phyloP scores from a whole-genome alignment of 1,284 basidiomycete genomes.

The Vanrija sp. region DNA sequence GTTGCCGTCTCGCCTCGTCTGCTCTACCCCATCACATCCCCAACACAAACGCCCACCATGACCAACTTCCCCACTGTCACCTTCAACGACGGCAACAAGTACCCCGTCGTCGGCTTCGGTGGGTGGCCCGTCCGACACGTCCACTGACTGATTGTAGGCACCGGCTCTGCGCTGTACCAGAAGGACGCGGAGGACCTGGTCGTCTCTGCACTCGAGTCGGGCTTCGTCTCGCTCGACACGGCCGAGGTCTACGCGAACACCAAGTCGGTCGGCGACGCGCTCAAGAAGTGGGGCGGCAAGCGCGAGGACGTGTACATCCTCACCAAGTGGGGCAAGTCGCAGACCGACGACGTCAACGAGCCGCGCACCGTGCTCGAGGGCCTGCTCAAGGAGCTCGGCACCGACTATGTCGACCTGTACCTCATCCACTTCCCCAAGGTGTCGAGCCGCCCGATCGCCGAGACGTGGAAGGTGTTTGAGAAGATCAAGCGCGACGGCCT shows the following conservation, averaged over 20 bases:
- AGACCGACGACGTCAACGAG: constrained; percentile 17
- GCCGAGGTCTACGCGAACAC: constrained; percentile 52
- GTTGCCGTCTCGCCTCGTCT: too few species aligned
- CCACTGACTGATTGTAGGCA: constrained; percentile 2
- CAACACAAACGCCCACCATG: constrained; percentile 3
- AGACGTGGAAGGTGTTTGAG: constrained; percentile 67
- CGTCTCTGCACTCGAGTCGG: constrained; percentile 30
- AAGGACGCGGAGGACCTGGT: constrained; percentile 29
- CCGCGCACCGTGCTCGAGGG: constrained; percentile 36
- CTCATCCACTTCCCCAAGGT: constrained; percentile 63
- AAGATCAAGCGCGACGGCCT: constrained; percentile 63
- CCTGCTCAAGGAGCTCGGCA: constrained; percentile 51
- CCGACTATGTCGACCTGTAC: constrained; percentile 63
- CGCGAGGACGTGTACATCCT: constrained; percentile 57
- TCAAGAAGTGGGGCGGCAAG: constrained; percentile 53
- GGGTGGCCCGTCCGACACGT: constrained; percentile 1
- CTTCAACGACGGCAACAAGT: constrained; percentile 34
- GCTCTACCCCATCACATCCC: too few species aligned
- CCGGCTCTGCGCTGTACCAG: constrained; percentile 36
- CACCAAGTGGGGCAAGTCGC: constrained; percentile 46
- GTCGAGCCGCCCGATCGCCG: constrained; percentile 17
- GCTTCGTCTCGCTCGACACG: constrained; percentile 36
- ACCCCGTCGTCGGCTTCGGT: constrained; percentile 39
- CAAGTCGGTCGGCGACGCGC: constrained; percentile 54
- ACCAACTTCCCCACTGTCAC: constrained; percentile 15